A percentile compares a stretch with the other conserved stretches of the same genome.
These are phyloP conservation scores for Heterotrichella gracilis DNA, from an alignment of 352 stramenopile genomes.

Conservation along the genomic window DNA sequence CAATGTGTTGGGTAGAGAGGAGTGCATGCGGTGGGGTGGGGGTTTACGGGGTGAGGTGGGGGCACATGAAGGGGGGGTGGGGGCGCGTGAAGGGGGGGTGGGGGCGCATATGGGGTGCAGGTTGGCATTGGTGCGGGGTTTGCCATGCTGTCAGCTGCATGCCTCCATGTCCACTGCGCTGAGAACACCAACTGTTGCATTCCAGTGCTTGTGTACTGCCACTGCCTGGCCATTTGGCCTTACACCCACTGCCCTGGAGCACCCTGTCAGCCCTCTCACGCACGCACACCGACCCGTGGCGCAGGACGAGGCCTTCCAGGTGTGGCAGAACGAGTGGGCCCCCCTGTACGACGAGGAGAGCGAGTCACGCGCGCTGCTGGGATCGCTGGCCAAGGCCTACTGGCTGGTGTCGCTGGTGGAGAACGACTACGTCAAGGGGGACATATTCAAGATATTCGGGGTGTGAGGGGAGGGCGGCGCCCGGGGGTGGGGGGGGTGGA, in stretches of 20 bases:
- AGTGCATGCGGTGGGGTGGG: too few species aligned
- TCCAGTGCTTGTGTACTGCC: too few species aligned
- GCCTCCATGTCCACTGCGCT: too few species aligned
- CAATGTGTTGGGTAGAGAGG: too few species aligned
- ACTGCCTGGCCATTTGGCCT: too few species aligned
- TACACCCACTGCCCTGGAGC: neutral
- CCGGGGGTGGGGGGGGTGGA: too few species aligned
- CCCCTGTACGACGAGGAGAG: conserved; percentile 63
- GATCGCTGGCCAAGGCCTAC: conserved; percentile 72
- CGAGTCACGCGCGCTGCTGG: conserved; percentile 46
- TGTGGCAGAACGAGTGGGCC: conserved; percentile 76
- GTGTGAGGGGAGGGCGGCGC: too few species aligned
- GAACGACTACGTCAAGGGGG: conserved; percentile 51
- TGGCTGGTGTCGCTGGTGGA: conserved; percentile 91
- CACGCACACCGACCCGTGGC: conserved; percentile 24
- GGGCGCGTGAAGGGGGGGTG: neutral
- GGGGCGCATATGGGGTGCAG: too few species aligned
- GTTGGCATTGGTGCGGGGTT: too few species aligned
- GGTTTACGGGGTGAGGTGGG: too few species aligned
- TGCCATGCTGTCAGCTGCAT: too few species aligned
- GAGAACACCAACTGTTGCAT: too few species aligned
- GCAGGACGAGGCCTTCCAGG: conserved; percentile 74
- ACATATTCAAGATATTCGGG: conserved; percentile 23
- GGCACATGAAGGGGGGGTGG: neutral
- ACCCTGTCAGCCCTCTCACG: neutral